phyloP scores from a whole-genome alignment of 345 rosid genomes.

The Ceriops tagal region DNA sequence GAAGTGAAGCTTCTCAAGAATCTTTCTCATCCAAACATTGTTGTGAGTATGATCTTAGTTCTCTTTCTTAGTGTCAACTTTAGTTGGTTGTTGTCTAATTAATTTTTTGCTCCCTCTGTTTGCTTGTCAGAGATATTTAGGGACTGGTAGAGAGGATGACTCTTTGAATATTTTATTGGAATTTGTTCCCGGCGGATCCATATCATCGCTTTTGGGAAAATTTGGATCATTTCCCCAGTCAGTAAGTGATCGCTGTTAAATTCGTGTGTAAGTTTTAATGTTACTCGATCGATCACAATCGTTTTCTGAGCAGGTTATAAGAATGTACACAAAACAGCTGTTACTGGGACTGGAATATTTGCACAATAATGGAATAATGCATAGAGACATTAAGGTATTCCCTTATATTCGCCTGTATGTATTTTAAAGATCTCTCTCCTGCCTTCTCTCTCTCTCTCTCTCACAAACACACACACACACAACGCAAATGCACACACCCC shows the following conservation, averaged over 20 bases:
- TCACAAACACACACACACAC: no score
- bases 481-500: no score
- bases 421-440: not conserved
- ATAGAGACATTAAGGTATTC: conserved; percentile 33
- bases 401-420: not conserved
- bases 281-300: conserved; percentile 6
- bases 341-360: conserved; percentile 31
- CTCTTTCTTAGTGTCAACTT: conserved; percentile 1
- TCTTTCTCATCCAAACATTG: conserved; percentile 33
- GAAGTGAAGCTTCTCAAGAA: conserved; percentile 38
- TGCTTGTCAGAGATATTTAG: conserved; percentile 31
- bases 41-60: conserved; percentile 20
- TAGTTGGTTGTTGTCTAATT: conserved; percentile 1
- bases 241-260: conserved; percentile 27
- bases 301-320: conserved; percentile 25
- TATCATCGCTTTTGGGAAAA: conserved; percentile 32
- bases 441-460: not conserved
- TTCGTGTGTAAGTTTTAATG: conserved; percentile 2
- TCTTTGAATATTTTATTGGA: conserved; percentile 33
- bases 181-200: conserved; percentile 36
- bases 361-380: conserved; percentile 32
- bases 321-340: conserved; percentile 34
- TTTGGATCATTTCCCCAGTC: conserved; percentile 35
- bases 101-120: not conserved
- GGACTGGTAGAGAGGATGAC: conserved; percentile 35